Evolutionary conservation across 1,139 yeast genomes (phyloP), one percentile per base, ranked within the genome.

Genomic region (Taphrina wiesneri): DNA sequence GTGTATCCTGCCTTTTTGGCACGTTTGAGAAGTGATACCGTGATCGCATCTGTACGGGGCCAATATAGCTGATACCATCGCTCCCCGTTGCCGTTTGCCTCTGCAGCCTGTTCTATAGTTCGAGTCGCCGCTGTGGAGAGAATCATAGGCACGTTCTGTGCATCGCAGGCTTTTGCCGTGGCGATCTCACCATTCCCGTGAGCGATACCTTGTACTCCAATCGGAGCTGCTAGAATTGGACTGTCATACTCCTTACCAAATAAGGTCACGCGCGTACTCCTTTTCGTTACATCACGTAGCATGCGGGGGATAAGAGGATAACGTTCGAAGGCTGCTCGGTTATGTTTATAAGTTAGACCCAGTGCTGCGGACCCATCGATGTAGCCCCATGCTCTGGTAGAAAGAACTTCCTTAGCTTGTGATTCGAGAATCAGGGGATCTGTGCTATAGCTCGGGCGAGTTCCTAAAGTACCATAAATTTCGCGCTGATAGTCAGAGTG

Each of bases 51-150:
- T 46, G 72, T 71, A 23, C 68, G 46, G 1, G 75, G 74, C 75
- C 75, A 73, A 51, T 73, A 73, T 47, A 73, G 65, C 65, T 73
- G 75, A 63, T 63, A 73, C 75, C 75, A 73, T 19, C 72, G 68
- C 30, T 67, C 70, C 3, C 70, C 72, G 39, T 66, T 63, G 25
- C 68, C 71, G 21, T 63, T 49, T 15, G 73, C 74, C 23, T 67
- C 69, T 1, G 75, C 74, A 3, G 73, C 73, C 11, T 69, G 71
- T 46, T 73, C 75, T 45, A 73, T 63, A 36, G 70, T 65, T 6
- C 72, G 67, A 17, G 74, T 69, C 5, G 74, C 69, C 26, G 75
- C 75, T 3, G 75, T 72, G 41, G 73, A 70, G 46, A 72, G 68
- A 26, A 73, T 69, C 65, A 70, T 73, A 19, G 75, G 74, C 4